Percentiles rank a stretch among this genome's conserved stretches.
phyloP scores from a whole-genome alignment of 495 filamentous ascomycete species.

The Penicillium soppii region DNA sequence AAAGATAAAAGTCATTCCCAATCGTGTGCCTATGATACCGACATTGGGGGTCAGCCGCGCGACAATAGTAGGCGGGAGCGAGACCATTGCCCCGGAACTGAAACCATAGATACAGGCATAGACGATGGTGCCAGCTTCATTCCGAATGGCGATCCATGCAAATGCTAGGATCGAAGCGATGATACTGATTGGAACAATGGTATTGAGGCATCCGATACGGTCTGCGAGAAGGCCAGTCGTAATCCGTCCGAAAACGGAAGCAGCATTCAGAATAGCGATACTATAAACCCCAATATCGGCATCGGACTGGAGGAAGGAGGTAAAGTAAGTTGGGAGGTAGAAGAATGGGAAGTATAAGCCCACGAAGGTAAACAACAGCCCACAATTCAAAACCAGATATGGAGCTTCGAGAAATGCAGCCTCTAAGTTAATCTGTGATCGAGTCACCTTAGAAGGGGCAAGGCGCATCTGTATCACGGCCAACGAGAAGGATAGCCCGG shows the following conservation, averaged over 20 bases:
- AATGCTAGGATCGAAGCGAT: constrained; percentile 32
- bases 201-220: constrained; percentile 35
- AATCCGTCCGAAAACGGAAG: constrained; percentile 45
- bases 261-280: constrained; percentile 47
- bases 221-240: constrained; percentile 42
- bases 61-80: constrained; percentile 30
- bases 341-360: constrained; percentile 46
- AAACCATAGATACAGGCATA: constrained; percentile 43
- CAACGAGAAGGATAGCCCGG: too few relatives aligned
- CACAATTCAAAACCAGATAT: constrained; percentile 31
- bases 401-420: constrained; percentile 33
- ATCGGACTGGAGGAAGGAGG: constrained; percentile 11
- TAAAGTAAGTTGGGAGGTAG: constrained; percentile 35
- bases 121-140: constrained; percentile 31
- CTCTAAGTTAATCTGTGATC: not conserved
- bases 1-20: constrained; percentile 59
- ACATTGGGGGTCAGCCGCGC: constrained; percentile 36
- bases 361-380: constrained; percentile 31
- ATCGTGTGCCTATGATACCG: constrained; percentile 54
- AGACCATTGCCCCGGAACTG: constrained; percentile 37
- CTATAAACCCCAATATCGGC: constrained; percentile 41
- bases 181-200: constrained; percentile 28
- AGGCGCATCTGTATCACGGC: not conserved
- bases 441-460: constrained; percentile 1
- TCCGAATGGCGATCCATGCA: constrained; percentile 34